Evolutionary conservation across 164 flowering plant genomes (phyloP).

Genomic region (Stephania japonica): DNA sequence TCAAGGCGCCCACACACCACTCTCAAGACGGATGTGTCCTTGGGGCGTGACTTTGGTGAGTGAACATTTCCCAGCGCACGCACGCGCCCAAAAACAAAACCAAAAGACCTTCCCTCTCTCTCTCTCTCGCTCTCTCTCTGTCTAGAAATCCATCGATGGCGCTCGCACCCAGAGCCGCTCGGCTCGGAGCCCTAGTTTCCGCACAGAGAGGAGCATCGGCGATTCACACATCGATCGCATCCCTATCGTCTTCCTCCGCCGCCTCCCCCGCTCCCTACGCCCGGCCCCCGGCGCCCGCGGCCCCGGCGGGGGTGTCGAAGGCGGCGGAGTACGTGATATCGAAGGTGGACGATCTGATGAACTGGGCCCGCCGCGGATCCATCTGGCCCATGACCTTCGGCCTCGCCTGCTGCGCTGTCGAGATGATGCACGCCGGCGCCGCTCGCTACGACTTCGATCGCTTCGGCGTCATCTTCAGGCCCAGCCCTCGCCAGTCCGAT

Average conservation of each 20-base stretch:
- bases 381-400: constrained; percentile 99
- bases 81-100: not conserved
- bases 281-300: constrained; percentile 45
- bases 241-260: constrained; percentile 22
- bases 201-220: constrained; percentile 16
- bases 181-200: constrained; percentile 32
- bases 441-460: constrained; percentile 94
- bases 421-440: constrained; percentile 99
- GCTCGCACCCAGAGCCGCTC: constrained; percentile 33
- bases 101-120: not conserved
- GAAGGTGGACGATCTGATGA: constrained; percentile 92
- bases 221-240: constrained; percentile 42
- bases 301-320: constrained; percentile 61
- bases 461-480: constrained; percentile 90
- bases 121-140: not conserved
- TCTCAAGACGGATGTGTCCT: no score
- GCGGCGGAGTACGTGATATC: constrained; percentile 88
- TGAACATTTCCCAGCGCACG: no score
- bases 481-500: constrained; percentile 93
- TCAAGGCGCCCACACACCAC: no score
- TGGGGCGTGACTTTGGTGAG: no score
- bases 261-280: constrained; percentile 41
- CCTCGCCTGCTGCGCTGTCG: constrained; percentile 97
- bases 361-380: constrained; percentile 93
- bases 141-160: constrained; percentile 30